Conservation (phyloP, 129 eudicot genomes). For the Saposhnikovia divaricata region DNA sequence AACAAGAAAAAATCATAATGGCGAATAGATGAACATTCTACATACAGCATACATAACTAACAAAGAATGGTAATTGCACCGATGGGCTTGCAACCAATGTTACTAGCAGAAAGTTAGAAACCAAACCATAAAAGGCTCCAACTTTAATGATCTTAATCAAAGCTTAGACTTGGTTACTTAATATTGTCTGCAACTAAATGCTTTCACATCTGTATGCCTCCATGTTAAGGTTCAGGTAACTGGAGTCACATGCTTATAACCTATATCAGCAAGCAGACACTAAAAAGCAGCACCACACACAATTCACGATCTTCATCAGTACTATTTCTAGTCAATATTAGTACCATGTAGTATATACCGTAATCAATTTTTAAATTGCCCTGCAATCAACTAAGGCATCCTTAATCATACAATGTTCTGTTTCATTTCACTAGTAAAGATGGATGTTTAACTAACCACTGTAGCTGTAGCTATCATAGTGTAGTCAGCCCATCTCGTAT, state of each 20-base stretch:
- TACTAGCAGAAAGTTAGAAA: neutral
- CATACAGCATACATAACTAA: neutral
- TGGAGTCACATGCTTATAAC: neutral
- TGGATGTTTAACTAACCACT: conserved; percentile 45
- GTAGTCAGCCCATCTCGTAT: conserved; percentile 95
- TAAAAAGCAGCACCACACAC: neutral
- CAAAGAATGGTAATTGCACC: neutral
- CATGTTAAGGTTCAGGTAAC: neutral
- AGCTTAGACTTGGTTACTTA: neutral
- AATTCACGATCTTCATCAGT: neutral
- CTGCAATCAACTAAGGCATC: neutral
- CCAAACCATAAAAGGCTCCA: neutral
- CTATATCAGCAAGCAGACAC: neutral
- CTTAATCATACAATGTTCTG: neutral
- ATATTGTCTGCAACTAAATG: neutral
- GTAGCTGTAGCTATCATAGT: conserved; percentile 96
- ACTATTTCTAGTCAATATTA: neutral
- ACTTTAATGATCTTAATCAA: neutral
- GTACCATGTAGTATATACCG: neutral
- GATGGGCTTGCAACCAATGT: neutral
- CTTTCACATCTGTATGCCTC: neutral
- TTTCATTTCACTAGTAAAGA: neutral
- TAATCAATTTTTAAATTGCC: neutral
- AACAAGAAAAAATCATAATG: neutral
- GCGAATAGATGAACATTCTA: neutral